Conservation (phyloP, 352 stramenopile species). For the Phytopythium montanum region DNA sequence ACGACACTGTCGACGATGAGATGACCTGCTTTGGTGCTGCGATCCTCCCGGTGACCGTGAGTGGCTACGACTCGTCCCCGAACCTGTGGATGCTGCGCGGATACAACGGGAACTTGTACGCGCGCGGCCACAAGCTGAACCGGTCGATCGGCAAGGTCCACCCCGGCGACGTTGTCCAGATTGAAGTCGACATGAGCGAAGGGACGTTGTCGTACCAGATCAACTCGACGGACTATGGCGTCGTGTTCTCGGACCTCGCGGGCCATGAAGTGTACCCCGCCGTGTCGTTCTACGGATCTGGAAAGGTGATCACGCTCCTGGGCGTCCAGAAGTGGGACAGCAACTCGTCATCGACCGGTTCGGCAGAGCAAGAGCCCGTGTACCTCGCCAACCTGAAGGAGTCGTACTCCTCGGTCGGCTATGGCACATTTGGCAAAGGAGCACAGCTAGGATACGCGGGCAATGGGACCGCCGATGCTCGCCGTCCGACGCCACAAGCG, state of each 20-base stretch:
- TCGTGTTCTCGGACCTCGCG: constrained; percentile 79
- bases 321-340: constrained; percentile 77
- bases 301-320: constrained; percentile 82
- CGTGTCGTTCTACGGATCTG: constrained; percentile 88
- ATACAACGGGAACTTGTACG: constrained; percentile 92
- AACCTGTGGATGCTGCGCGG: constrained; percentile 91
- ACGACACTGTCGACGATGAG: constrained; percentile 88
- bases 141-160: constrained; percentile 87
- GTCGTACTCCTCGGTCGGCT: constrained; percentile 75
- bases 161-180: constrained; percentile 81
- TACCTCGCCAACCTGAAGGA: constrained; percentile 79
- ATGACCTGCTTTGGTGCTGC: constrained; percentile 91
- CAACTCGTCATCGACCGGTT: constrained; percentile 8
- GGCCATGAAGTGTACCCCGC: constrained; percentile 84
- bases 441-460: constrained; percentile 73
- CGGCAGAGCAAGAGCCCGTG: constrained; percentile 46
- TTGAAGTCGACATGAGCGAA: constrained; percentile 88
- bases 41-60: constrained; percentile 84
- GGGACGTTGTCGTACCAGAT: constrained; percentile 87
- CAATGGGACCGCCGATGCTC: background rate
- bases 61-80: constrained; percentile 88
- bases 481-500: background rate
- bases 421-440: constrained; percentile 74
- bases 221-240: constrained; percentile 86
- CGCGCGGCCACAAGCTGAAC: constrained; percentile 83